Conservation (phyloP, 1,284 basidiomycete genomes). For the Cryptococcus sp. region DNA sequence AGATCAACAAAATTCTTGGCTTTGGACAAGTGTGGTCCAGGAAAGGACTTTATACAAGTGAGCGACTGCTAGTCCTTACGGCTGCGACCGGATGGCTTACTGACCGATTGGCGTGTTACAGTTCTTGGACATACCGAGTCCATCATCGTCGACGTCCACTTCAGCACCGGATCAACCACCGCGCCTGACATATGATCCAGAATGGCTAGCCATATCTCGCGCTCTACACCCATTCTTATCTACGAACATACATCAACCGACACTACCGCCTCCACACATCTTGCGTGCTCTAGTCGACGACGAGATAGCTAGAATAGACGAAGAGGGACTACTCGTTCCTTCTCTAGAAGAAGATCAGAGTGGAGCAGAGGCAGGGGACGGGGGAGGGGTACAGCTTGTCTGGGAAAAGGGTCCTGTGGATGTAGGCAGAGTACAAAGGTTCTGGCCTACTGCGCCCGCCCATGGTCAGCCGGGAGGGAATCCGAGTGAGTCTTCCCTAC, state of each 20-base stretch:
- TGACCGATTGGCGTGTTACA: conserved; percentile 39
- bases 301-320: conserved; percentile 67
- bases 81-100: background rate
- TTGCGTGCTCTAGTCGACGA: conserved; percentile 63
- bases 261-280: conserved; percentile 64
- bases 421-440: conserved; percentile 67
- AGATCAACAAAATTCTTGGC: conserved; percentile 77
- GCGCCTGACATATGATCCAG: conserved; percentile 69
- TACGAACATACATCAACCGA: conserved; percentile 55
- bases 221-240: conserved; percentile 81
- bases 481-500: conserved; percentile 23
- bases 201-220: conserved; percentile 92
- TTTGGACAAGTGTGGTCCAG: conserved; percentile 86
- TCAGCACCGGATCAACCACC: conserved; percentile 41
- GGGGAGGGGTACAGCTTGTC: conserved; percentile 36
- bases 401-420: conserved; percentile 44
- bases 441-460: conserved; percentile 72
- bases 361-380: conserved; percentile 19
- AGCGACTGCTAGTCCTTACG: conserved; percentile 5
- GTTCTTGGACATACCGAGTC: conserved; percentile 68
- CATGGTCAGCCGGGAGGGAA: conserved; percentile 53
- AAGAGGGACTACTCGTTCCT: conserved; percentile 41
- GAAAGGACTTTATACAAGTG: conserved; percentile 83
- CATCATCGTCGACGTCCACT: conserved; percentile 14
- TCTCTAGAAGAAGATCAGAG: background rate